Percentiles rank a stretch among this genome's conserved stretches.
Evolutionary conservation across 2,329 filamentous ascomycete genomes (phyloP).

Genomic region (Fusarium sp.): DNA sequence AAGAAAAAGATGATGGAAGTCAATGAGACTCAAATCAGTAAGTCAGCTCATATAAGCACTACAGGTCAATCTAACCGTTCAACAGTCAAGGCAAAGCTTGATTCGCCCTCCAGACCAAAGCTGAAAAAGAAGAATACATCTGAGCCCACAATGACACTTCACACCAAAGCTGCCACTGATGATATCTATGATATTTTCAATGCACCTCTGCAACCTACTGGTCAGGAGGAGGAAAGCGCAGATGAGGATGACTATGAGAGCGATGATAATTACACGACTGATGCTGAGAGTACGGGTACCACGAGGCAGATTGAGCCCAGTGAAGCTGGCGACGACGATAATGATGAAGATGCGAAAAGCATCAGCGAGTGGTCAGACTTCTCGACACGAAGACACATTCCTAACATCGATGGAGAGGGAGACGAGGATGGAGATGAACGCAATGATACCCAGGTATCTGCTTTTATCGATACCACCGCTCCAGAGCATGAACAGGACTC

Average conservation of each 20-base stretch:
- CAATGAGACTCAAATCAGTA: conserved; percentile 93
- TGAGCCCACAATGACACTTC: conserved; percentile 98
- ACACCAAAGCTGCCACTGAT: conserved; percentile 93
- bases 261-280: conserved; percentile 83
- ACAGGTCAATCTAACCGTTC: conserved; percentile 44
- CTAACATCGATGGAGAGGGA: conserved; percentile 54
- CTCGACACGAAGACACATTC: conserved; percentile 76
- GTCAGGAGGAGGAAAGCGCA: conserved; percentile 54
- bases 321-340: conserved; percentile 59
- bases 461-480: conserved; percentile 53
- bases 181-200: conserved; percentile 99
- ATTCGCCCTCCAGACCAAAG: conserved; percentile 88
- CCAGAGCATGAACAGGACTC: conserved; percentile 41
- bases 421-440: conserved; percentile 46
- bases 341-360: conserved; percentile 67
- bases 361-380: conserved; percentile 92
- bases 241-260: conserved; percentile 77
- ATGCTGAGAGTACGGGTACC: conserved; percentile 83
- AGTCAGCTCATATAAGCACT: conserved; percentile 49
- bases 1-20: conserved; percentile 86
- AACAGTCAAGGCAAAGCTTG: conserved; percentile 89
- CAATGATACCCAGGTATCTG: conserved; percentile 52
- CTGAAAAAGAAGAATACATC: conserved; percentile 77
- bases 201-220: conserved; percentile 66
- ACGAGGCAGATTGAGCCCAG: conserved; percentile 71